phyloP scores from a whole-genome alignment of 768 basidiomycete genomes.

The Boletellus ananiceps region DNA sequence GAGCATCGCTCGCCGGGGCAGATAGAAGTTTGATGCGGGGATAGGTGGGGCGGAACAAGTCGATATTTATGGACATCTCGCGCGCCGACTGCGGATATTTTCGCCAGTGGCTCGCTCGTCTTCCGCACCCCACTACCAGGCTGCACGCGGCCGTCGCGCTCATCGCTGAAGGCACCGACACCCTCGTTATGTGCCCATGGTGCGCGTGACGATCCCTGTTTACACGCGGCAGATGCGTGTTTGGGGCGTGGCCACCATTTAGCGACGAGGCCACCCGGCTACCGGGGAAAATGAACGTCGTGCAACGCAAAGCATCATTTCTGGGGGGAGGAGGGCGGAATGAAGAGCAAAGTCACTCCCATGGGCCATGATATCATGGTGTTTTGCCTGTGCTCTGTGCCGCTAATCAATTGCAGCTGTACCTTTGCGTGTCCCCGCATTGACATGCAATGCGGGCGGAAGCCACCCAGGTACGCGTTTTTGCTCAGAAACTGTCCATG shows the following conservation, averaged over 20 bases:
- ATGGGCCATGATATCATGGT: not conserved
- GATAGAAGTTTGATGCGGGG: conserved; percentile 7
- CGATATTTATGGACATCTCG: conserved; percentile 24
- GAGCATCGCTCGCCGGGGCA: conserved; percentile 17
- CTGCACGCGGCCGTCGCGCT: conserved; percentile 9
- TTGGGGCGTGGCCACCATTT: conserved; percentile 8
- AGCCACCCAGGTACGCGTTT: conserved; percentile 16
- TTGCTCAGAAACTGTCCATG: conserved; percentile 8
- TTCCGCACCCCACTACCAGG: not conserved
- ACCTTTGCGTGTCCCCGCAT: not conserved
- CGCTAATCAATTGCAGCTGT: conserved; percentile 8
- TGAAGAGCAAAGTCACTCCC: conserved; percentile 1
- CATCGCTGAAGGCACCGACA: conserved; percentile 6
- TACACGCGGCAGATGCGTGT: conserved; percentile 17
- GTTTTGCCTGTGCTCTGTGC: not conserved
- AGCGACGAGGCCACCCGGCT: conserved; percentile 13
- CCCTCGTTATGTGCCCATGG: conserved; percentile 16
- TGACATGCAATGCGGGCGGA: conserved; percentile 17
- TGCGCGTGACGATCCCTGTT: too few relatives aligned
- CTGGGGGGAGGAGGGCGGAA: not conserved
- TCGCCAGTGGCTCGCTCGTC: conserved; percentile 15
- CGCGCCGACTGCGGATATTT: conserved; percentile 13
- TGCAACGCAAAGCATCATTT: not conserved
- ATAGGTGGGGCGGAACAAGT: conserved; percentile 2
- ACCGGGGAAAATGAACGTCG: conserved; percentile 3